Percentiles rank a stretch among this genome's conserved stretches.
Conservation (phyloP, 1,284 basidiomycete species). For the Austroboletus olivaceoglutinosus region DNA sequence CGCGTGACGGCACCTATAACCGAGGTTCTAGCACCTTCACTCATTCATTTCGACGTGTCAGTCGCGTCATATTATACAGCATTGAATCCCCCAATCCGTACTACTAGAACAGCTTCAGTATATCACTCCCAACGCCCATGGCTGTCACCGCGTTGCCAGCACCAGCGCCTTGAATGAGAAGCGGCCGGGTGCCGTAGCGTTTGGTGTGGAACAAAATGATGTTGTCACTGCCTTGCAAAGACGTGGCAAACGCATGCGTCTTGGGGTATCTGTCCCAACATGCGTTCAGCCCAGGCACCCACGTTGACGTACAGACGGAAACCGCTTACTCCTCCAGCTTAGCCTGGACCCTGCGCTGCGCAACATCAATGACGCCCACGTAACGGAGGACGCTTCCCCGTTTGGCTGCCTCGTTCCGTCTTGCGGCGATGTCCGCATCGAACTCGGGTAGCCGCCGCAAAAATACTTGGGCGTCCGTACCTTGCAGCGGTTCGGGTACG, state of each 20-base stretch:
- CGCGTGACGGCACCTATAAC: not conserved
- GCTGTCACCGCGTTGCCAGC: slow-evolving; percentile 97
- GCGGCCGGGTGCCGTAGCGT: slow-evolving; percentile 78
- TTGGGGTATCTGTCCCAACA: slow-evolving; percentile 67
- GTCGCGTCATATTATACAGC: slow-evolving; percentile 9
- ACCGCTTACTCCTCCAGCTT: slow-evolving; percentile 74
- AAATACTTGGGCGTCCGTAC: slow-evolving; percentile 81
- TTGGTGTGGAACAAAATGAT: slow-evolving; percentile 97
- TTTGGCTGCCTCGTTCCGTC: slow-evolving; percentile 74
- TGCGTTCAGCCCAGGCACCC: slow-evolving; percentile 1
- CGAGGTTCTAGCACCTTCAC: slow-evolving; percentile 1
- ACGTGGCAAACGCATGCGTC: slow-evolving; percentile 92
- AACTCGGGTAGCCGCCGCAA: slow-evolving; percentile 79
- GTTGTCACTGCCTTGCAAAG: slow-evolving; percentile 94
- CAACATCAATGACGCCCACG: slow-evolving; percentile 91
- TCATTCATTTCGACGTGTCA: slow-evolving; percentile 5
- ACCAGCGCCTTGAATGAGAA: slow-evolving; percentile 94
- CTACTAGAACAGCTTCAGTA: slow-evolving; percentile 55
- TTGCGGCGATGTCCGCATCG: slow-evolving; percentile 75
- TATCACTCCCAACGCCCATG: slow-evolving; percentile 91
- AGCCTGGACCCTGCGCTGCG: slow-evolving; percentile 53
- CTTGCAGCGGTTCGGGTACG: slow-evolving; percentile 74
- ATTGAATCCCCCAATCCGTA: not conserved
- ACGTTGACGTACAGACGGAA: not conserved
- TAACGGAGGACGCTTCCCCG: slow-evolving; percentile 87